Evolutionary conservation across 2,329 filamentous ascomycete genomes (phyloP), one percentile per base, ranked within the genome.

Genomic region (Monilinia fructigena): DNA sequence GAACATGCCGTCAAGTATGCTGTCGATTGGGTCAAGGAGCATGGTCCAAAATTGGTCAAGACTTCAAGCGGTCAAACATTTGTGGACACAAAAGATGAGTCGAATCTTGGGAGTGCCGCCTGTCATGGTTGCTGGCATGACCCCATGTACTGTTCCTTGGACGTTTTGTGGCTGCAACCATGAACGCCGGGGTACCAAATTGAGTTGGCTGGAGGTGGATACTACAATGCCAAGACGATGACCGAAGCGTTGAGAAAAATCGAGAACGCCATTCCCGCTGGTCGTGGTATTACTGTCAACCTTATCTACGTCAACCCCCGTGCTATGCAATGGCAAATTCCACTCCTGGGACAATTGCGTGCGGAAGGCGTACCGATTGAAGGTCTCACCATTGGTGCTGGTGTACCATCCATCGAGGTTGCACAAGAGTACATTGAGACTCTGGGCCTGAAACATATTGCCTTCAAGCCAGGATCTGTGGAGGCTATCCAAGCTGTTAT

Each of bases 81-180:
- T 72, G 92, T 99, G 56, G 93, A 98, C 77, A 99, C 95, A 69
- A 97, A 97, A 97, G 82, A 95, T 97, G 89, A 96, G 90, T 78
- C 85, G 92, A 72, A 82, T 96, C 26, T 82, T 97, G 23, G 93
- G 93, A 72, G 82, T 95, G 5, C 92, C 93, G 11, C 93, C 93
- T 0, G 82, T 97, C 69, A 89, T 97, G 82, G 92, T 97, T 68
- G 92, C 93, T 66, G 93, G 93, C 77, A 97, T 97, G 93, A 97
- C 93, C 2, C 93, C 93, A 16, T 86, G 86, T 68, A 97, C 93
- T 0, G 91, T 96, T 3, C 87, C 91, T 0, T 95, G 91, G 89
- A 92, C 96, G 78, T 96, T 97, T 97, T 72, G 91, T 97, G 54
- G 89, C 92, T 8, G 91, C 92, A 1, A 94, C 92, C 20, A 96